Percentiles rank a stretch among this genome's conserved stretches.
Evolutionary conservation across 768 basidiomycete genomes (phyloP).

Genomic region (Myochromella boudieri): DNA sequence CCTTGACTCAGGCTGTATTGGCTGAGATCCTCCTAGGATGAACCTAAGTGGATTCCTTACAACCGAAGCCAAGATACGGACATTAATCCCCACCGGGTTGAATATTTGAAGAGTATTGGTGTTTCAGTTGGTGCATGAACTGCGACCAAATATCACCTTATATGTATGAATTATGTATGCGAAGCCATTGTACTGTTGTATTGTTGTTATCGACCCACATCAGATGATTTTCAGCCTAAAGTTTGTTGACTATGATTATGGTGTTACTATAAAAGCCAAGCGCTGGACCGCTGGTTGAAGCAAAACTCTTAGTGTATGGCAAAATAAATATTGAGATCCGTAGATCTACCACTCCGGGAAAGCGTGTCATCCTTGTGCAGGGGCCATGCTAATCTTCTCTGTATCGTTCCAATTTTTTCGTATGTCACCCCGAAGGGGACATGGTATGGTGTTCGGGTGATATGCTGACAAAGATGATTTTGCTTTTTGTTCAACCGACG

Average conservation of each 20-base stretch:
- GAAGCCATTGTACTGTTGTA: too few relatives aligned
- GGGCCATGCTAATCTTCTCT: slow-evolving; percentile 99
- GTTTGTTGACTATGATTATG: too few relatives aligned
- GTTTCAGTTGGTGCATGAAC: slow-evolving; percentile 38
- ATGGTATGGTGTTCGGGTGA: slow-evolving; percentile 11
- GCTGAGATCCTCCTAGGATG: too few relatives aligned
- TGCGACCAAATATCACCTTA: background rate
- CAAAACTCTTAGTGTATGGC: too few relatives aligned
- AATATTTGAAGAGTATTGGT: slow-evolving; percentile 57
- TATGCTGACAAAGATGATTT: slow-evolving; percentile 9
- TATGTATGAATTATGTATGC: too few relatives aligned
- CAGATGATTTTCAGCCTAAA: too few relatives aligned
- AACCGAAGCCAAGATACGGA: slow-evolving; percentile 66
- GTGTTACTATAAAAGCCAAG: too few relatives aligned
- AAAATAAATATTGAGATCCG: slow-evolving; percentile 46
- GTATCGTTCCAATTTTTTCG: slow-evolving; percentile 99
- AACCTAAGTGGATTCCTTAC: slow-evolving; percentile 87
- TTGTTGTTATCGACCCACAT: too few relatives aligned
- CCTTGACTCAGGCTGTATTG: too few relatives aligned
- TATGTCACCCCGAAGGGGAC: slow-evolving; percentile 93
- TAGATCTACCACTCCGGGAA: slow-evolving; percentile 85
- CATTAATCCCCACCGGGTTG: slow-evolving; percentile 55
- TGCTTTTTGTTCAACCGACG: slow-evolving; percentile 25
- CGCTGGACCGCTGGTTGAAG: too few relatives aligned
- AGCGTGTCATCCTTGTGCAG: slow-evolving; percentile 99